Percentiles rank a stretch among this genome's conserved stretches.
Evolutionary conservation across 2,329 filamentous ascomycete species (phyloP).

Genomic region (Stagonosporopsis vannaccii): DNA sequence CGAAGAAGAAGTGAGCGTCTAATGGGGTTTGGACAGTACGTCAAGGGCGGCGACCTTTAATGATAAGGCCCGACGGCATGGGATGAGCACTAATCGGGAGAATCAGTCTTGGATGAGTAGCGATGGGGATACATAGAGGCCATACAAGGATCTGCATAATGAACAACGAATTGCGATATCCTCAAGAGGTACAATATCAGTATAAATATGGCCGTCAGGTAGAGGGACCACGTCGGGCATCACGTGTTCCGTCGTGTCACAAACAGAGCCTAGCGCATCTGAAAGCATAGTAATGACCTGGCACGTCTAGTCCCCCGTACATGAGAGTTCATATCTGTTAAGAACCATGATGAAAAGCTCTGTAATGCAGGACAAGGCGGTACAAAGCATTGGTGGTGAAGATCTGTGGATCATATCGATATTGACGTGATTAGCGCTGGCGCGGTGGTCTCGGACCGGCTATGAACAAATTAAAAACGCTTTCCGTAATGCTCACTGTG

Average conservation of each 20-base stretch:
- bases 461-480: not conserved
- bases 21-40: not conserved
- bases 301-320: not conserved
- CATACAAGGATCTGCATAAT: too few species aligned
- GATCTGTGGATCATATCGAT: not conserved
- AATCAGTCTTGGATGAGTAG: too few species aligned
- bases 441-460: not conserved
- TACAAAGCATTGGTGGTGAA: not conserved
- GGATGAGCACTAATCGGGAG: too few species aligned
- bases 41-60: not conserved
- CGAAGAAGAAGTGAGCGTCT: conserved; percentile 18
- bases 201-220: too few species aligned
- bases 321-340: not conserved
- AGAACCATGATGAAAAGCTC: not conserved
- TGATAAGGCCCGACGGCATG: not conserved
- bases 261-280: too few species aligned
- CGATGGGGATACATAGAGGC: too few species aligned
- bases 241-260: too few species aligned
- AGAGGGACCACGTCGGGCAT: too few species aligned
- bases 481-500: not conserved
- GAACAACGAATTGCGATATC: too few species aligned
- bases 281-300: not conserved
- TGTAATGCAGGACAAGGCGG: not conserved
- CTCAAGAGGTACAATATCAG: too few species aligned
- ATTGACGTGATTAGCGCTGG: not conserved